A percentile compares a stretch with the other conserved stretches of the same genome.
These are phyloP conservation scores for Clitopilus passeckerianus DNA, from an alignment of 768 basidiomycete species.

Conservation along the genomic window DNA sequence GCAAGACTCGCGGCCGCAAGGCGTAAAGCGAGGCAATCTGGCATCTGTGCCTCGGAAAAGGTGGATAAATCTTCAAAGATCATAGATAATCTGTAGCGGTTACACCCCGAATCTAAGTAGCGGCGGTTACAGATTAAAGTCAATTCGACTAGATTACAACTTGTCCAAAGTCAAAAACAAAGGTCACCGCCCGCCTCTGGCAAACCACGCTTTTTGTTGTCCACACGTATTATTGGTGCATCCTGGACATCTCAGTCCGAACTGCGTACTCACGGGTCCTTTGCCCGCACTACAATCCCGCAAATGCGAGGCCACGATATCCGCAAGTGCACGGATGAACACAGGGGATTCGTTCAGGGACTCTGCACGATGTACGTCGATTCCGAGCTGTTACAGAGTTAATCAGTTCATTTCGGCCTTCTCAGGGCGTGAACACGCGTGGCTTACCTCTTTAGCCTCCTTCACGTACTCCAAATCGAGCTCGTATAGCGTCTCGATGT, in stretches of 20 bases:
- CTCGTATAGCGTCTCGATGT: conserved; percentile 98
- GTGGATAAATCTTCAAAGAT: background rate
- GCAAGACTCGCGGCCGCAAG: background rate
- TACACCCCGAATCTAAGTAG: background rate
- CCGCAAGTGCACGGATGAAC: conserved; percentile 92
- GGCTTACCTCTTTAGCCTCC: conserved; percentile 82
- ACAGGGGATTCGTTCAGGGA: conserved; percentile 95
- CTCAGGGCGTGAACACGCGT: conserved; percentile 6
- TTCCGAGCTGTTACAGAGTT: conserved; percentile 65
- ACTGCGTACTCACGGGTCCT: conserved; percentile 70
- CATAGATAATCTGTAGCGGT: background rate
- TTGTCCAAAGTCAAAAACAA: background rate
- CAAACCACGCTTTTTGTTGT: conserved; percentile 87
- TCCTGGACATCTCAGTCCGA: conserved; percentile 87
- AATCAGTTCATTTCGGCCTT: conserved; percentile 1
- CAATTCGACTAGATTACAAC: background rate
- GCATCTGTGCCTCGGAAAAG: background rate
- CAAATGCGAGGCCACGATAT: conserved; percentile 82
- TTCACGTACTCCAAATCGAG: conserved; percentile 90
- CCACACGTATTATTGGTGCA: conserved; percentile 88
- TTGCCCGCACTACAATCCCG: conserved; percentile 52
- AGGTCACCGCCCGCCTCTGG: conserved; percentile 57
- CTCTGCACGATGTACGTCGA: conserved; percentile 84
- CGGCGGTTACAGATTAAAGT: conserved; percentile 1
- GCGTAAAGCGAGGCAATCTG: conserved; percentile 1